phyloP scores from a whole-genome alignment of 148 eudicot species.

The Vaccinium myrtillus region DNA sequence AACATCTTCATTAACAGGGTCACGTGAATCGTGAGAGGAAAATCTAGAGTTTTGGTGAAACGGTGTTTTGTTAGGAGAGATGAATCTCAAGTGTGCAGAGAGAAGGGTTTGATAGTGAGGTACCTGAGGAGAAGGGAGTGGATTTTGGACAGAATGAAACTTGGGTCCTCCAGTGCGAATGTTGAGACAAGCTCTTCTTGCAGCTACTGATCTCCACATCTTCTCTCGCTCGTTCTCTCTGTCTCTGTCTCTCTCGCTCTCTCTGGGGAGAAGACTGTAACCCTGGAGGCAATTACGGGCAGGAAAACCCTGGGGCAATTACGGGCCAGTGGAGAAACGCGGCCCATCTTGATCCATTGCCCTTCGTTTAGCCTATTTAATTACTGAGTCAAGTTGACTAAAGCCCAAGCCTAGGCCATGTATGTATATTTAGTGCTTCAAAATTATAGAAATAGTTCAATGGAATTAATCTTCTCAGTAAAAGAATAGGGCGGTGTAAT shows the following conservation, averaged over 20 bases:
- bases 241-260: not conserved
- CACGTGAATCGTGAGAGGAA: constrained; percentile 37
- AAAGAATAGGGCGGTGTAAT: too few relatives aligned
- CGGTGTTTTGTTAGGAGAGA: constrained; percentile 12
- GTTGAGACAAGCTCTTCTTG: constrained; percentile 24
- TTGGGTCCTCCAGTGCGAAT: constrained; percentile 20
- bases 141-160: constrained; percentile 13
- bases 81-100: not conserved
- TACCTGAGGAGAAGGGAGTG: constrained; percentile 31
- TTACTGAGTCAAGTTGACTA: too few relatives aligned
- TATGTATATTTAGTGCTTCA: too few relatives aligned
- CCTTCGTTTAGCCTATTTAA: too few relatives aligned
- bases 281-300: not conserved
- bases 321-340: too few relatives aligned
- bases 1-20: constrained; percentile 10
- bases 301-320: too few relatives aligned
- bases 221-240: not conserved
- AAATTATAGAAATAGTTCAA: too few relatives aligned
- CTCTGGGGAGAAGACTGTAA: not conserved
- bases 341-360: too few relatives aligned
- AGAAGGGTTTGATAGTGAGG: constrained; percentile 14
- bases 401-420: too few relatives aligned
- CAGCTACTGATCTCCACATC: constrained; percentile 47
- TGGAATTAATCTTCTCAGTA: too few relatives aligned
- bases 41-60: constrained; percentile 30